A percentile compares a stretch with the other conserved stretches of the same genome.
These are phyloP conservation scores for Phyllosticta citribraziliensis DNA, from an alignment of 2,329 filamentous ascomycete species.

Conservation along the genomic window DNA sequence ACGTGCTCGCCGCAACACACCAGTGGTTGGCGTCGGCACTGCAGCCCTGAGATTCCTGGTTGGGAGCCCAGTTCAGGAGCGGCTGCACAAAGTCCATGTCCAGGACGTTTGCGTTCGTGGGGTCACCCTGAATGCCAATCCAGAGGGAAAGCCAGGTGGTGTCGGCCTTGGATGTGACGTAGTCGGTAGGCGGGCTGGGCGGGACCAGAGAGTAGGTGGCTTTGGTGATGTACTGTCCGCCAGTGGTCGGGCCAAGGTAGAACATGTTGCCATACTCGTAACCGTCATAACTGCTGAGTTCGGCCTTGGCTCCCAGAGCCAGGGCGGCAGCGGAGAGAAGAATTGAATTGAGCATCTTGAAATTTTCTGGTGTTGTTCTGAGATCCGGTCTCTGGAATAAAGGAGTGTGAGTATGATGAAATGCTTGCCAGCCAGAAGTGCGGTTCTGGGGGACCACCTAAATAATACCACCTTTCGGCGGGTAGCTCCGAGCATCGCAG, in stretches of 20 bases:
- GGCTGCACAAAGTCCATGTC: constrained; percentile 11
- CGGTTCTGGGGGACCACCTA: neutral
- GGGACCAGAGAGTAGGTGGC: constrained; percentile 11
- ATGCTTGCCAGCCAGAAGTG: neutral
- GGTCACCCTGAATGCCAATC: constrained; percentile 10
- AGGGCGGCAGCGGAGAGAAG: neutral
- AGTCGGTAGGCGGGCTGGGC: constrained; percentile 5
- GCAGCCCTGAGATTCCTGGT: constrained; percentile 3
- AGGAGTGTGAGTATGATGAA: neutral
- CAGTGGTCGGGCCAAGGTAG: constrained; percentile 10
- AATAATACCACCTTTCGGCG: neutral
- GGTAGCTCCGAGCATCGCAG: neutral
- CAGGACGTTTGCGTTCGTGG: constrained; percentile 5
- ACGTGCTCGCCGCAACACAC: constrained; percentile 12
- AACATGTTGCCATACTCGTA: constrained; percentile 13
- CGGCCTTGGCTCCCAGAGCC: neutral
- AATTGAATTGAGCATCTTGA: neutral
- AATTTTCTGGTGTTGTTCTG: neutral
- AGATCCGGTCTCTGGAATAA: neutral
- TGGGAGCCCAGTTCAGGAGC: constrained; percentile 7
- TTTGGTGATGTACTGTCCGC: constrained; percentile 11
- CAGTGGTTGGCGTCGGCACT: constrained; percentile 8
- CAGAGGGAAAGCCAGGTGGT: constrained; percentile 6
- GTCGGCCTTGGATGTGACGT: neutral
- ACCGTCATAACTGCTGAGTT: neutral